Conservation (phyloP, 768 basidiomycete species). For the Lentinula guzmanii region DNA sequence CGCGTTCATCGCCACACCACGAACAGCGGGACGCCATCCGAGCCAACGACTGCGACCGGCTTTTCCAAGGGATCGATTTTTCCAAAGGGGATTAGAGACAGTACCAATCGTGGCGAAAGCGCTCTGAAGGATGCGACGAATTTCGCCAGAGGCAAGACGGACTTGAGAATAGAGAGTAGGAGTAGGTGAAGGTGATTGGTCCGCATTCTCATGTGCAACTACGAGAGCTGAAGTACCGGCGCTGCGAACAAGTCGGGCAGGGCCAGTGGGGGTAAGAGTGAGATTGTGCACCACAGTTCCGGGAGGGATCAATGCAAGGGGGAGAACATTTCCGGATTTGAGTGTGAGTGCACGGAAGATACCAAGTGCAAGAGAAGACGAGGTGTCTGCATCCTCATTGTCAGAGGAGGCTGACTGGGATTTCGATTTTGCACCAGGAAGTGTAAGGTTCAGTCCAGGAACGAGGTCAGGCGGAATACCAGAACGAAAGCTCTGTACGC, state of each 20-base stretch:
- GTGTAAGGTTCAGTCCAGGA: conserved; percentile 36
- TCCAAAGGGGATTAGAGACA: conserved; percentile 90
- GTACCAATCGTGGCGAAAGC: conserved; percentile 88
- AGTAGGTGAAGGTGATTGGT: conserved; percentile 22
- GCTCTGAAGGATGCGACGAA: conserved; percentile 74
- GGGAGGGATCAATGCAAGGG: conserved; percentile 85
- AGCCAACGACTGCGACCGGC: conserved; percentile 88
- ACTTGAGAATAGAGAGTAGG: conserved; percentile 60
- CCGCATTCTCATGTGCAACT: conserved; percentile 67
- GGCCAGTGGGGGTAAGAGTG: conserved; percentile 68
- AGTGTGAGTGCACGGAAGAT: conserved; percentile 78
- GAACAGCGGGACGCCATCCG: conserved; percentile 76
- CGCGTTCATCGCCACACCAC: conserved; percentile 98
- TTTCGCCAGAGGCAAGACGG: conserved; percentile 87
- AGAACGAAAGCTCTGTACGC: conserved; percentile 77
- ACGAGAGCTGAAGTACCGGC: conserved; percentile 86
- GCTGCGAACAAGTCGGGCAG: conserved; percentile 78
- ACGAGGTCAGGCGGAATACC: conserved; percentile 78
- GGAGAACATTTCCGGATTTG: conserved; percentile 90
- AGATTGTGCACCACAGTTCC: conserved; percentile 88
- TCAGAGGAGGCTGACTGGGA: conserved; percentile 7
- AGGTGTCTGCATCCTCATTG: conserved; percentile 17
- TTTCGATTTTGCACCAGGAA: conserved; percentile 9
- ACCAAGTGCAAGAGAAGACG: conserved; percentile 72
- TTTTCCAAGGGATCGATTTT: conserved; percentile 80